These are phyloP conservation scores for Diaporthe vaccinii DNA, from an alignment of 2,329 filamentous ascomycete genomes.

Conservation along the genomic window DNA sequence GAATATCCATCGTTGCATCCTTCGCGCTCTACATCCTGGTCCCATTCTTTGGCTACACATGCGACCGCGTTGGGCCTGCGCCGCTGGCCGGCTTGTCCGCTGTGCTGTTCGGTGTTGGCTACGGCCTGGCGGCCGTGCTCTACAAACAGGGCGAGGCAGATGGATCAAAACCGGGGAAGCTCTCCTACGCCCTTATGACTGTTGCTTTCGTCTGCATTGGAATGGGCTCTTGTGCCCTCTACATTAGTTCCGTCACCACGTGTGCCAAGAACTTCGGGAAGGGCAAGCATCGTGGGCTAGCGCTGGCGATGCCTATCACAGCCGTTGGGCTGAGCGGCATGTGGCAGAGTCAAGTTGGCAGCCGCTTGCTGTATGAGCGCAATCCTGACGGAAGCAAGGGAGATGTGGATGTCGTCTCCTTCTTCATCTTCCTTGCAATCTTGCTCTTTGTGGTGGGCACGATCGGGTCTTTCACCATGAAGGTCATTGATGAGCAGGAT, in stretches of 20 bases:
- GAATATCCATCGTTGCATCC: slow-evolving; percentile 87
- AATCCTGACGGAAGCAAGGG: slow-evolving; percentile 72
- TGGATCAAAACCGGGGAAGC: slow-evolving; percentile 63
- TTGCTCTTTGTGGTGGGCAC: slow-evolving; percentile 80
- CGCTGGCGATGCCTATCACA: slow-evolving; percentile 90
- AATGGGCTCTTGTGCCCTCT: slow-evolving; percentile 88
- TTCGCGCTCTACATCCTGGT: slow-evolving; percentile 94
- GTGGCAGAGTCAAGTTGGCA: slow-evolving; percentile 94
- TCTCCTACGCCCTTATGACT: slow-evolving; percentile 87
- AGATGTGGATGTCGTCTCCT: slow-evolving; percentile 82
- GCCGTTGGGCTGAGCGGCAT: slow-evolving; percentile 94
- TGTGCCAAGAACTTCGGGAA: slow-evolving; percentile 98
- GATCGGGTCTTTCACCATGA: slow-evolving; percentile 80
- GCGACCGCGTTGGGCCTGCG: slow-evolving; percentile 87
- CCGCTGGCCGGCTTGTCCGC: slow-evolving; percentile 81
- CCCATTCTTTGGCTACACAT: slow-evolving; percentile 88
- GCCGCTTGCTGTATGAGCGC: slow-evolving; percentile 79
- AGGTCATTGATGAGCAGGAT: slow-evolving; percentile 85
- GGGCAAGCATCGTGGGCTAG: slow-evolving; percentile 87
- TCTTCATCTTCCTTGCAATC: slow-evolving; percentile 86
- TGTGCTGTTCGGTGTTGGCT: slow-evolving; percentile 82
- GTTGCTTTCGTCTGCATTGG: slow-evolving; percentile 87
- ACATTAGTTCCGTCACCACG: slow-evolving; percentile 90
- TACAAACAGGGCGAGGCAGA: slow-evolving; percentile 69
- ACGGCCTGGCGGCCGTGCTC: slow-evolving; percentile 83